Percentiles rank a stretch among this genome's conserved stretches.
Conservation (phyloP, 768 basidiomycete genomes). For the Serendipita indica region DNA sequence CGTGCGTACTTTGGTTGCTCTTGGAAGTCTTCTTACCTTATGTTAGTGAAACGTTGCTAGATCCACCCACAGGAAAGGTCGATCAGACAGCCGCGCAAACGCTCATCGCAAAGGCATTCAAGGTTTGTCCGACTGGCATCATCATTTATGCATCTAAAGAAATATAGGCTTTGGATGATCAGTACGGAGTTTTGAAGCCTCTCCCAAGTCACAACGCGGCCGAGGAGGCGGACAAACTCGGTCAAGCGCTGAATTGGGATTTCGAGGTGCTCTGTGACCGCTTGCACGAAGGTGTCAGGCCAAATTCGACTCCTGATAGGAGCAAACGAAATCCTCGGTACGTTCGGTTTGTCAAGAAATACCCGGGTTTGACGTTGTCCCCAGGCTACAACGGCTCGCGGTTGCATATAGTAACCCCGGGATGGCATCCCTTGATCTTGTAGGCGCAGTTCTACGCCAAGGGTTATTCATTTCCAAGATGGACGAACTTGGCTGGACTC, state of each 20-base stretch:
- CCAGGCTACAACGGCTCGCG: neutral
- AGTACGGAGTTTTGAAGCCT: neutral
- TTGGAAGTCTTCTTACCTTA: neutral
- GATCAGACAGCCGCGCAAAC: neutral
- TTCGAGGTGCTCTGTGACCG: neutral
- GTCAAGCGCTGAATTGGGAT: neutral
- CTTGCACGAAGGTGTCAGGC: neutral
- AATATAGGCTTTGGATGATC: neutral
- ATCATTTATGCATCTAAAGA: neutral
- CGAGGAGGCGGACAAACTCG: neutral
- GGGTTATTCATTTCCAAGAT: slow-evolving; percentile 12
- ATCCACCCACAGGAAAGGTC: neutral
- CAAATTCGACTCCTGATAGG: neutral
- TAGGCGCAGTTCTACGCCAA: slow-evolving; percentile 12
- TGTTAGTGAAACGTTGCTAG: neutral
- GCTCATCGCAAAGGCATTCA: neutral
- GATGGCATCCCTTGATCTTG: slow-evolving; percentile 3
- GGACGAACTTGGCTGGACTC: slow-evolving; percentile 12
- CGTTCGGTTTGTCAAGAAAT: too few species aligned
- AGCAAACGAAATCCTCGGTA: too few species aligned
- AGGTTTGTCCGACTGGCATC: neutral
- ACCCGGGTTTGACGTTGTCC: neutral
- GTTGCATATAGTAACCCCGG: neutral
- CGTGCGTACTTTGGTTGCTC: neutral
- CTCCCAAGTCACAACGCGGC: neutral